Evolutionary conservation across 176 grass and related monocot genomes (phyloP).

Genomic region (Hsuehochloa calcarea): DNA sequence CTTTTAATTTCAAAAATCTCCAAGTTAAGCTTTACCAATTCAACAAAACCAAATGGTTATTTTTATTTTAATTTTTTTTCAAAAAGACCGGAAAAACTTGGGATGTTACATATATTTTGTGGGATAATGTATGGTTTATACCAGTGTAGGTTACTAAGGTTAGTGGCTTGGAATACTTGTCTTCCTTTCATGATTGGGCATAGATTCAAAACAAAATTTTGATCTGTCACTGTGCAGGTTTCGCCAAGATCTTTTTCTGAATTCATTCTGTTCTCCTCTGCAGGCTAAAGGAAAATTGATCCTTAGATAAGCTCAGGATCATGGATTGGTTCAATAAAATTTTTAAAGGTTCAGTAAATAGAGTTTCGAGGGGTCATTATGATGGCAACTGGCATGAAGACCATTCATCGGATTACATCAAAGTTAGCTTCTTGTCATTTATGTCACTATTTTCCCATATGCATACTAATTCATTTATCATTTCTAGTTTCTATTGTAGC

Average conservation of each 20-base stretch:
- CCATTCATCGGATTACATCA: slow-evolving; percentile 32
- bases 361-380: slow-evolving; percentile 79
- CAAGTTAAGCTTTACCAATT: too few species aligned
- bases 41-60: too few species aligned
- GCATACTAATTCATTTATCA: background rate
- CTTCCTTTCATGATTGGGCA: background rate
- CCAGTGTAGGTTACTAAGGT: background rate
- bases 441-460: background rate
- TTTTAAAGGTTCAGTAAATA: slow-evolving; percentile 68
- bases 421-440: slow-evolving; percentile 37
- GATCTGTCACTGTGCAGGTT: background rate
- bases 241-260: slow-evolving; percentile 17
- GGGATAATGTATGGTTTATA: background rate
- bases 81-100: too few species aligned
- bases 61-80: too few species aligned
- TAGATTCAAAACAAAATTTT: background rate
- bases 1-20: too few species aligned
- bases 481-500: background rate
- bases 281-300: slow-evolving; percentile 27
- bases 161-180: background rate
- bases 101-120: too few species aligned
- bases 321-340: slow-evolving; percentile 85
- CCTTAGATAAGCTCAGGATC: slow-evolving; percentile 7
- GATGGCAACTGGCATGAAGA: slow-evolving; percentile 52
- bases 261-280: background rate